Percentiles rank a stretch among this genome's conserved stretches.
Conservation (phyloP, 441 rosid genomes). For the Erodium chrysanthum region DNA sequence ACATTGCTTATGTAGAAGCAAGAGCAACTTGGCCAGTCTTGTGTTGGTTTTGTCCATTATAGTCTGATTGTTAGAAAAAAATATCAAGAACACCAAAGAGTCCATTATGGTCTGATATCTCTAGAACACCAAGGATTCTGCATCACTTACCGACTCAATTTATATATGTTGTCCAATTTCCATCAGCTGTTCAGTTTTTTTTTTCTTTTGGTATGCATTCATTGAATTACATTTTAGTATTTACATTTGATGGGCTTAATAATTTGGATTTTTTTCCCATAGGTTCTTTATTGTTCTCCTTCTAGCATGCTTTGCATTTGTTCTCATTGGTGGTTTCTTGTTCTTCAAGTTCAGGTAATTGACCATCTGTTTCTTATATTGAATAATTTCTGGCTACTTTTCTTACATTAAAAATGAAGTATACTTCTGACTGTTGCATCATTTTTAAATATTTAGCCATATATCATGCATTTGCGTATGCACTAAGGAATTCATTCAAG, state of each 20-base stretch:
- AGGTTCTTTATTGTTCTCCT: constrained; percentile 81
- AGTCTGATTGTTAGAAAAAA: too few relatives aligned
- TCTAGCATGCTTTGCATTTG: constrained; percentile 71
- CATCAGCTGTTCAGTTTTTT: background rate
- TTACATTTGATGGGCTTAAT: constrained; percentile 11
- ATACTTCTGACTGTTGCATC: too few relatives aligned
- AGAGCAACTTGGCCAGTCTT: too few relatives aligned
- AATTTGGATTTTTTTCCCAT: constrained; percentile 20
- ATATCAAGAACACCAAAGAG: too few relatives aligned
- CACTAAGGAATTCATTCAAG: too few relatives aligned
- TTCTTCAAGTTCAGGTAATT: constrained; percentile 70
- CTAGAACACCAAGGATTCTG: too few relatives aligned
- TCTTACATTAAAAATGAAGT: background rate
- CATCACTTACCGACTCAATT: too few relatives aligned
- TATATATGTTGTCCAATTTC: background rate
- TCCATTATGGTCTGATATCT: too few relatives aligned
- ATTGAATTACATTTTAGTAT: background rate
- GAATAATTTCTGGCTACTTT: background rate
- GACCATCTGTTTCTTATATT: background rate
- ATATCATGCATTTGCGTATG: too few relatives aligned
- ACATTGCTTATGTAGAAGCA: too few relatives aligned
- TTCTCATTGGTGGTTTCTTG: constrained; percentile 70
- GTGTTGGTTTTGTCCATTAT: too few relatives aligned
- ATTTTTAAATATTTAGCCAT: too few relatives aligned
- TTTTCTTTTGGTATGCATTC: background rate